Conservation (phyloP, 2,329 filamentous ascomycete species). For the Hortaea sp. region DNA sequence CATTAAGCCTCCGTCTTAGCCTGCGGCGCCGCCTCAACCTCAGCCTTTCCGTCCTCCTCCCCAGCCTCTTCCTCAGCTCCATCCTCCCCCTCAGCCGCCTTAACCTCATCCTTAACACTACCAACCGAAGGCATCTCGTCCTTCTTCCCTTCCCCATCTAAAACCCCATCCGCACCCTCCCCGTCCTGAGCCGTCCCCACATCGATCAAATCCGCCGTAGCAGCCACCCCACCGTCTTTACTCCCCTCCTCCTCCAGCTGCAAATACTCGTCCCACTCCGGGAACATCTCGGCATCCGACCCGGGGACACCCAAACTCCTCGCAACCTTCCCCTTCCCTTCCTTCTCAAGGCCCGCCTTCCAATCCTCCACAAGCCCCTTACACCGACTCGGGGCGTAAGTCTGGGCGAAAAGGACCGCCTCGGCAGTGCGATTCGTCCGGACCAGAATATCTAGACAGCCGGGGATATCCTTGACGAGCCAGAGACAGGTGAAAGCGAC, state of each 20-base stretch:
- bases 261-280: constrained; percentile 90
- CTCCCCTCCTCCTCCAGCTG: constrained; percentile 65
- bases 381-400: constrained; percentile 78
- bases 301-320: constrained; percentile 75
- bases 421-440: constrained; percentile 74
- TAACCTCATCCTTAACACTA: background rate
- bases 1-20: background rate
- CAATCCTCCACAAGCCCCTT: constrained; percentile 59
- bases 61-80: background rate
- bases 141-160: background rate
- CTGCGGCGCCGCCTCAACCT: background rate
- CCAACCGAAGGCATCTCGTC: background rate
- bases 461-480: constrained; percentile 73
- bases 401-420: constrained; percentile 85
- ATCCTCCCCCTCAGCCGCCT: background rate
- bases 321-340: constrained; percentile 74
- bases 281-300: constrained; percentile 62
- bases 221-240: constrained; percentile 2
- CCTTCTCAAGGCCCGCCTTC: constrained; percentile 76
- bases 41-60: background rate
- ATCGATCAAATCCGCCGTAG: background rate
- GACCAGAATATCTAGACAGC: constrained; percentile 68
- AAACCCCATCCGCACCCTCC: background rate
- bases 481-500: constrained; percentile 85
- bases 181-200: background rate